phyloP scores from a whole-genome alignment of 2,329 filamentous ascomycete species.

The Leptographium procerum region DNA sequence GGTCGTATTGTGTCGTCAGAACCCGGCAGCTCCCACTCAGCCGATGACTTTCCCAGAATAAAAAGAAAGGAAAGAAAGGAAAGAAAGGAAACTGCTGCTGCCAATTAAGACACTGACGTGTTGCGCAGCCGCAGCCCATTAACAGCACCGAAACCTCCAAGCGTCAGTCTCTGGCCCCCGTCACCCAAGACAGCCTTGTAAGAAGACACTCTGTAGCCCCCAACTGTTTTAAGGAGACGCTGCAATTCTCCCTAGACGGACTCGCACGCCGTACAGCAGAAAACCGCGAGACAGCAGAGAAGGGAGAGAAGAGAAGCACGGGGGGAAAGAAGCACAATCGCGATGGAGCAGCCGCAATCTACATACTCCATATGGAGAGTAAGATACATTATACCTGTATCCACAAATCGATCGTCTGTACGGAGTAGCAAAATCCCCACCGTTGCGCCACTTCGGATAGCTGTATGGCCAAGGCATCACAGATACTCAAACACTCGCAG shows the following conservation, averaged over 20 bases:
- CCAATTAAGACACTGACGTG: neutral
- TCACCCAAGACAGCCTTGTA: neutral
- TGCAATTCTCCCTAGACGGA: neutral
- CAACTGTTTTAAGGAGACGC: neutral
- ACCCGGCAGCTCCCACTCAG: too few relatives aligned
- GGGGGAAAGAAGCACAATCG: neutral
- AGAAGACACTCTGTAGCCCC: too few relatives aligned
- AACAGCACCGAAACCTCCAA: neutral
- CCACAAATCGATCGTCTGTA: neutral
- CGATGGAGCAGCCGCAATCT: neutral
- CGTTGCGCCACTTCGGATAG: conserved; percentile 2
- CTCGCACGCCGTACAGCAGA: neutral
- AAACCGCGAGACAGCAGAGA: neutral
- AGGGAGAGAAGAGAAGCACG: neutral
- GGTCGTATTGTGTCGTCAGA: neutral
- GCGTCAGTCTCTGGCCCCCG: neutral
- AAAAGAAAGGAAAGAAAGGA: neutral
- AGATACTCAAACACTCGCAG: neutral
- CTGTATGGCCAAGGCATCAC: neutral
- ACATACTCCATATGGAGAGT: neutral
- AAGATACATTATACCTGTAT: neutral
- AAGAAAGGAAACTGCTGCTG: too few relatives aligned
- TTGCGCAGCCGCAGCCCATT: neutral
- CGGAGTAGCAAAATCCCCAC: conserved; percentile 1
- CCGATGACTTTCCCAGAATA: neutral